Conservation (phyloP, 176 grass and related monocot genomes). For the Secale cereale region DNA sequence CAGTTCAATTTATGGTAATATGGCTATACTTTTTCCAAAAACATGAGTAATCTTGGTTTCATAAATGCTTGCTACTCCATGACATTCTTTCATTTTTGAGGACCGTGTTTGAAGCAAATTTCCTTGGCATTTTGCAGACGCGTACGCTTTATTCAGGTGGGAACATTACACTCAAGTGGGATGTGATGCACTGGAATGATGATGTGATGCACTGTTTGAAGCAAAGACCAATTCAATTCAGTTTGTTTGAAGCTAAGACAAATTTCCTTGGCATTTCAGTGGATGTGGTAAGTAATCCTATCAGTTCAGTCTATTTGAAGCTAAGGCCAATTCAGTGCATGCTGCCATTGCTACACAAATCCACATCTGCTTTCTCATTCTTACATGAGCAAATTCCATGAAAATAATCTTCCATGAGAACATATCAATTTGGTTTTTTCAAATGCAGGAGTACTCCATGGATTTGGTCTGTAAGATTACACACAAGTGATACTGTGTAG, state of each 20-base stretch:
- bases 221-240: neutral
- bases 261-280: too few relatives aligned
- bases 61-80: neutral
- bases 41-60: neutral
- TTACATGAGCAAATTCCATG: neutral
- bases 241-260: too few relatives aligned
- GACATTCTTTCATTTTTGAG: neutral
- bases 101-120: constrained; percentile 8
- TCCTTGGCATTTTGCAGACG: constrained; percentile 40
- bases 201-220: constrained; percentile 58
- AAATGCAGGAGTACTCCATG: too few relatives aligned
- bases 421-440: neutral
- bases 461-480: too few relatives aligned
- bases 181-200: constrained; percentile 71
- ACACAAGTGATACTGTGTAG: too few relatives aligned
- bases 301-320: neutral
- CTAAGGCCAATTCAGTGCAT: neutral
- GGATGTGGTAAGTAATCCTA: too few relatives aligned
- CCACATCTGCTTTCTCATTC: constrained; percentile 5
- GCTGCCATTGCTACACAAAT: neutral
- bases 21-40: neutral
- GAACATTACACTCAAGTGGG: constrained; percentile 89
- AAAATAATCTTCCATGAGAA: neutral
- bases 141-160: constrained; percentile 80
- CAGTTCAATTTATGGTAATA: neutral